Evolutionary conservation across 2,329 filamentous ascomycete species (phyloP).

Genomic region (Penicillium occitanis): DNA sequence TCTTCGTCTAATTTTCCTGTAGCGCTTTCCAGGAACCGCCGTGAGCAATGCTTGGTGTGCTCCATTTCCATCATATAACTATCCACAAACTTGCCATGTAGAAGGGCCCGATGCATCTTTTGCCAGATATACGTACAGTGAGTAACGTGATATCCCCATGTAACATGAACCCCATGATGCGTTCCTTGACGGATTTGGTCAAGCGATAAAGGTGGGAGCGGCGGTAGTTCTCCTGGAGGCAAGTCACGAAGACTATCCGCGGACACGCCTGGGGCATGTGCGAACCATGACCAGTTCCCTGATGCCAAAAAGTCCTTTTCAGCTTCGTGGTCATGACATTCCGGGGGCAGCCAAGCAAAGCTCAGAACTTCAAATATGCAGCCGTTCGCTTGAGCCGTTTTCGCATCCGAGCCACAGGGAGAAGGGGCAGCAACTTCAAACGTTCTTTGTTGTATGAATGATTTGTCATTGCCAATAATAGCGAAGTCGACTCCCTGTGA

Average conservation of each 20-base stretch:
- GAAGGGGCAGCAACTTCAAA: background rate
- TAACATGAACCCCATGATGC: background rate
- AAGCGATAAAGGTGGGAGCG: background rate
- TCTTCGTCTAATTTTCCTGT: background rate
- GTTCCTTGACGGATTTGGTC: background rate
- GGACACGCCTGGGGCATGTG: background rate
- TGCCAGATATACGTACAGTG: constrained; percentile 13
- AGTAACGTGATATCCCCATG: constrained; percentile 8
- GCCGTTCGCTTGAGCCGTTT: background rate
- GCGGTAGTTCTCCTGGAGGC: background rate
- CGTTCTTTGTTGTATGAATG: background rate
- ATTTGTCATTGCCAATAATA: background rate
- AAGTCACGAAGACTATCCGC: background rate
- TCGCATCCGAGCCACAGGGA: background rate
- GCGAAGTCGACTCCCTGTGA: background rate
- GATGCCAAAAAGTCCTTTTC: background rate
- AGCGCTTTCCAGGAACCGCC: background rate
- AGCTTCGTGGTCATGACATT: background rate
- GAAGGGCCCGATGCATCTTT: constrained; percentile 1
- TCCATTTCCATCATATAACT: background rate
- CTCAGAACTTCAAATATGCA: constrained; percentile 1
- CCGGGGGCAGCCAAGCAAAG: background rate
- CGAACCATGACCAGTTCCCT: background rate
- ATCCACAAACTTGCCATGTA: background rate
- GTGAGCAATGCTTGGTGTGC: background rate